phyloP scores from a whole-genome alignment of 2,329 filamentous ascomycete species.

The Trichoderma asperellum region DNA sequence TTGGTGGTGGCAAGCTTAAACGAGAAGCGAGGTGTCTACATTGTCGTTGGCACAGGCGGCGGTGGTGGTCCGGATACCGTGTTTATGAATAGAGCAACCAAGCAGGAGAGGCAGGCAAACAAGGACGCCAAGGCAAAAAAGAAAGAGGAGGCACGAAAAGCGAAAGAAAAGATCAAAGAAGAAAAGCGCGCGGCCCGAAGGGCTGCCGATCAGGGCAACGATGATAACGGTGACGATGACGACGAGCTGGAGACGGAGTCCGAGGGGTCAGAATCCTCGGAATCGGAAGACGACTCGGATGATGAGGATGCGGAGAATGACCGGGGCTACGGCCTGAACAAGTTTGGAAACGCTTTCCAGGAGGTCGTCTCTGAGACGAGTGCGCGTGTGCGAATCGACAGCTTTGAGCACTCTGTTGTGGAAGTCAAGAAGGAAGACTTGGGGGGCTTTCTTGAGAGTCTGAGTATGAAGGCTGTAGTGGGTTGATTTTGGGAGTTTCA shows the following conservation, averaged over 20 bases:
- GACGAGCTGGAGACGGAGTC: conserved; percentile 54
- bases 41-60: conserved; percentile 90
- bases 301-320: conserved; percentile 57
- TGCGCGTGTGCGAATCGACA: conserved; percentile 87
- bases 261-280: conserved; percentile 47
- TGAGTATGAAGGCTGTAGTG: conserved; percentile 89
- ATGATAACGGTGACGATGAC: conserved; percentile 48
- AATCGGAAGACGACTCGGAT: conserved; percentile 53
- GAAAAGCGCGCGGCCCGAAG: conserved; percentile 65
- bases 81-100: conserved; percentile 68
- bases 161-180: conserved; percentile 61
- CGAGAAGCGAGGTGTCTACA: conserved; percentile 82
- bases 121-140: conserved; percentile 66
- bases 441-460: conserved; percentile 82
- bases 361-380: conserved; percentile 92
- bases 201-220: conserved; percentile 48
- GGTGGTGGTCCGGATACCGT: conserved; percentile 76
- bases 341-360: conserved; percentile 93
- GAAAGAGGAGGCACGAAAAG: conserved; percentile 60
- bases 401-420: conserved; percentile 95
- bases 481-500: conserved; percentile 45
- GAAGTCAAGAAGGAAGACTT: conserved; percentile 98
- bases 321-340: conserved; percentile 77
- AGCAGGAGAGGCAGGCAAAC: conserved; percentile 64
- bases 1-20: conserved; percentile 90